These are phyloP conservation scores for Meyerozyma carpophila DNA, from an alignment of 1,139 yeast species.

Conservation along the genomic window DNA sequence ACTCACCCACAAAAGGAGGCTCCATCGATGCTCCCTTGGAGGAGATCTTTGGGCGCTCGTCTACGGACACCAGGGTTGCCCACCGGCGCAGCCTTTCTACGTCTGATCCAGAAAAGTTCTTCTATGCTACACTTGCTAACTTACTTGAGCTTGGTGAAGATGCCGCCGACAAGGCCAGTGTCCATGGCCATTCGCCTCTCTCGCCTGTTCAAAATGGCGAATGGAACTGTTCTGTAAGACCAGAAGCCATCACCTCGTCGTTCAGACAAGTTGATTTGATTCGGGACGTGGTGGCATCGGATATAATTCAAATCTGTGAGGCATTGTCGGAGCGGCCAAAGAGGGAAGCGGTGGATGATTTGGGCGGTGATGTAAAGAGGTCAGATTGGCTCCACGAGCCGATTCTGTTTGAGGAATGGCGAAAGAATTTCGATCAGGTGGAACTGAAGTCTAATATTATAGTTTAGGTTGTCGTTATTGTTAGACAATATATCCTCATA, in stretches of 20 bases:
- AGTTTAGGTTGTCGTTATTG: not conserved
- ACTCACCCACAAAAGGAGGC: conserved; percentile 20
- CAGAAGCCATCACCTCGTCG: conserved; percentile 41
- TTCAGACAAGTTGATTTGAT: conserved; percentile 40
- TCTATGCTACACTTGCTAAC: conserved; percentile 48
- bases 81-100: conserved; percentile 44
- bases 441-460: not conserved
- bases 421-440: conserved; percentile 16
- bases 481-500: no score
- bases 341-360: conserved; percentile 19
- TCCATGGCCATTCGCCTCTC: conserved; percentile 23
- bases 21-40: conserved; percentile 11
- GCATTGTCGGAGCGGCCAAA: conserved; percentile 14
- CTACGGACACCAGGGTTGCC: conserved; percentile 29
- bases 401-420: conserved; percentile 38
- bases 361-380: conserved; percentile 16
- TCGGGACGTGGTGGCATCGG: conserved; percentile 25
- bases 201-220: conserved; percentile 21
- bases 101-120: conserved; percentile 45
- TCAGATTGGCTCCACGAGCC: conserved; percentile 26
- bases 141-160: conserved; percentile 40
- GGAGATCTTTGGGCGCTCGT: conserved; percentile 19
- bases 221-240: conserved; percentile 45
- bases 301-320: conserved; percentile 28
- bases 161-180: conserved; percentile 12